Percentiles rank a stretch among this genome's conserved stretches.
phyloP scores from a whole-genome alignment of 306 rosid species.

The Quillaja saponaria region DNA sequence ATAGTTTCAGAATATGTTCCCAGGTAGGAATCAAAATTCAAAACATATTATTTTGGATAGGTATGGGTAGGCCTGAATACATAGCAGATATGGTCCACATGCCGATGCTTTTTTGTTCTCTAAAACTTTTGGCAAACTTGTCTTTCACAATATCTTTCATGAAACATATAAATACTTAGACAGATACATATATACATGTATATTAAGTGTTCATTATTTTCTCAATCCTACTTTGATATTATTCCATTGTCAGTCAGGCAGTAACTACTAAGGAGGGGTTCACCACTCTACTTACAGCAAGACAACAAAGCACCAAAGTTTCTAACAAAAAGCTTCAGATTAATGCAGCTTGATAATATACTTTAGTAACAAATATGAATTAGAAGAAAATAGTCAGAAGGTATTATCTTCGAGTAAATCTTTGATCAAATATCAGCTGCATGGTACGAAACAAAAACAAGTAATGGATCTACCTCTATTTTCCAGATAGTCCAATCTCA shows the following conservation, averaged over 20 bases:
- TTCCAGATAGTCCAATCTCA: constrained; percentile 70
- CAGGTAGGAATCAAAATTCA: constrained; percentile 1
- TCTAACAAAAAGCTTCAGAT: no score
- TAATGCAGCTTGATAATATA: neutral
- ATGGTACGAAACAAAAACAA: no score
- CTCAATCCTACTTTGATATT: no score
- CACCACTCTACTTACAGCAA: neutral
- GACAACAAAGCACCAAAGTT: no score
- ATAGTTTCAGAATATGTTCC: constrained; percentile 6
- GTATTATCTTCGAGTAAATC: neutral
- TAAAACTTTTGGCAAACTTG: no score
- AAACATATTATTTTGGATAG: neutral
- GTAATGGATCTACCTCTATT: constrained; percentile 61
- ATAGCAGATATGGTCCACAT: neutral
- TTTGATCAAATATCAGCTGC: neutral
- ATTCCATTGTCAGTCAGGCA: no score
- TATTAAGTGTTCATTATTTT: no score
- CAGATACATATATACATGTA: no score
- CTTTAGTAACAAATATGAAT: neutral
- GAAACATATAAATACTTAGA: no score
- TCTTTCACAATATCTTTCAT: no score
- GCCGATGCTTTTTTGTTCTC: neutral
- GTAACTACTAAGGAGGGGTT: no score
- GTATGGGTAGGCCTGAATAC: neutral
- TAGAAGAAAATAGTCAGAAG: neutral